Base-by-base conservation (phyloP, 2,329 filamentous ascomycete genomes). In the Emergomyces pasteurianus region DNA sequence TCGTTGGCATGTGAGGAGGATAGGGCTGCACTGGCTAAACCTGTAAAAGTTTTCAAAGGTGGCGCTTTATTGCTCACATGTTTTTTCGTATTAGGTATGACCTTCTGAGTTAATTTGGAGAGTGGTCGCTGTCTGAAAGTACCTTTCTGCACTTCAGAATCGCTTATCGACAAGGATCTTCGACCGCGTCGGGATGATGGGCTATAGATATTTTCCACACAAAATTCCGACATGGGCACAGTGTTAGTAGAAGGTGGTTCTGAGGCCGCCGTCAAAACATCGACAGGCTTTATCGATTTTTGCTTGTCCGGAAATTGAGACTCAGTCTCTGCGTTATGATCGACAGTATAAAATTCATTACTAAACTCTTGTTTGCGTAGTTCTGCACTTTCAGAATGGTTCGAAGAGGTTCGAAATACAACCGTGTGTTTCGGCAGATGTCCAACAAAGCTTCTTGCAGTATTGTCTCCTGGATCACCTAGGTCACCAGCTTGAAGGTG, bases 401-500 rank as follows among this genome's bases (percentile, higher is more conserved):
- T 78, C 58, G 78, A 73, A 14, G 75, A 73, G 4, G 77, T 78
- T 28, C 74, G 69, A 58, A 79, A 79, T 7, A 79, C 73, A 40
- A 79, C 67, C 1, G 75, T 78, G 62, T 79, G 76, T 47, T 70
- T 76, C 23, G 76, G 76, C 34, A 68, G 60, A 36, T 61, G 61
- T 16, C 56, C 62, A 21, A 66, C 63, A 12, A 54, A 36, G 10
- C 40, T 31, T 14, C 28, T 52, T 10, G 58, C 40, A 49, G 70
- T 38, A 78, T 72, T n/a, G n/a, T n/a, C n/a, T n/a, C n/a, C n/a
- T n/a, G n/a, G n/a, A n/a, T n/a, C 26, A 71, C 74, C 38, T 75
- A 79, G 18, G 68, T 79, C 47, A 72, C 74, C 34, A 78, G 74
- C 67, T 73, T 82, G 67, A 79, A 83, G 63, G 77, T 81, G 64